Evolutionary conservation across 441 rosid species (phyloP), one percentile per base, ranked within the genome.

Genomic region (Manihot esculenta): DNA sequence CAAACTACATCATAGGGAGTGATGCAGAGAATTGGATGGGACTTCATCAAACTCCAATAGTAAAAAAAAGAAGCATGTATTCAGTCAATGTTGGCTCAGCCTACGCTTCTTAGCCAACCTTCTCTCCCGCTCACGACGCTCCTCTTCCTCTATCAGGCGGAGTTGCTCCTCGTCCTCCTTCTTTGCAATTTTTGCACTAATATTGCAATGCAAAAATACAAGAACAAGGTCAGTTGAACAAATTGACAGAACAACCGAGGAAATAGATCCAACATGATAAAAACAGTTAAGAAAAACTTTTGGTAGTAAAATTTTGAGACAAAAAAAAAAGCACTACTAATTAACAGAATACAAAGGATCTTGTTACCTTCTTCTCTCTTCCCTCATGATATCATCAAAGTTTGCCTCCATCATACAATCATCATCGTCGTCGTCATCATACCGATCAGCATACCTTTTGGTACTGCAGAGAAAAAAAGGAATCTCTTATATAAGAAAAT

Each of bases 321-420:
- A n/a, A n/a, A 30, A 30, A 30, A 30, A 1, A 30, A 30, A 30
- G 33, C 33, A 30, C 4, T 1, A 30, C 33, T 30, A 30, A 4
- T 30, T 30, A 4, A 30, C 33, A 30, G 33, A 1, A 30, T 30
- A 1, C 33, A n/a, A n/a, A n/a, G n/a, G n/a, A n/a, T n/a, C n/a
- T n/a, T n/a, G n/a, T n/a, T n/a, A 94, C 99, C 98, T 94, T 73
- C 83, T 61, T 66, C 64, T 81, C 78, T 92, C 98, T 77, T 94
- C 98, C 77, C 24, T 68, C 89, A 79, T 62, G 62, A 89, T 90
- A 69, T 90, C 99, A 0, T 87, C 98, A 54, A 77, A 94, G 74
- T 81, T 83, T 35, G 94, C 96, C 80, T 92, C 99, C 98, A 92
- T 94, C 84, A 86, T 83, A 72, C 87, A 76, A 30, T 72, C 58